Conservation (phyloP, 352 stramenopile species). For the Pythium biforme region DNA sequence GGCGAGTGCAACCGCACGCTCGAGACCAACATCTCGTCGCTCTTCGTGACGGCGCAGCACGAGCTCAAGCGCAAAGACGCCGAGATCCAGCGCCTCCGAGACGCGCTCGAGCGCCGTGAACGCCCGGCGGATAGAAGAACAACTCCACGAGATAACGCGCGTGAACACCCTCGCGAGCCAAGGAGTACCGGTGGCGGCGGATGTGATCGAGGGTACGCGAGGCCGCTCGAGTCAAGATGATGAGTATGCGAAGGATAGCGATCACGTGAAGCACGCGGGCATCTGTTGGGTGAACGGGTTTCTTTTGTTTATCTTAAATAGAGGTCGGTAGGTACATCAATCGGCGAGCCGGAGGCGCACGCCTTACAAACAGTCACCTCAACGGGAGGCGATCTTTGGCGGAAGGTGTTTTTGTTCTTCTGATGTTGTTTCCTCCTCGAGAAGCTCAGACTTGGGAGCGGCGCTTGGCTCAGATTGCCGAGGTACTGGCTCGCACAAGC, state of each 20-base stretch:
- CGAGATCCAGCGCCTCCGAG: conserved; percentile 68
- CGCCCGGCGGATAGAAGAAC: background rate
- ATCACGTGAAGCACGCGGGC: no score
- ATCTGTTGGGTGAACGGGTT: background rate
- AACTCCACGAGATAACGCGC: background rate
- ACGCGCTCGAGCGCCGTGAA: conserved; percentile 34
- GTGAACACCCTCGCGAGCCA: background rate
- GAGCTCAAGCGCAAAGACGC: conserved; percentile 79
- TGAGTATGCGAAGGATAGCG: no score
- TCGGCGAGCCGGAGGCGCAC: background rate
- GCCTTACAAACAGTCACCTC: conserved; percentile 1
- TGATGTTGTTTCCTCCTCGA: background rate
- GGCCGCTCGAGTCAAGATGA: background rate
- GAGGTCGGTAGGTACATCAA: conserved; percentile 23
- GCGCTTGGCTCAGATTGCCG: background rate
- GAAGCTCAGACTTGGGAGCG: no score
- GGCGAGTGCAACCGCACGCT: conserved; percentile 57
- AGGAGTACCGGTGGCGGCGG: background rate
- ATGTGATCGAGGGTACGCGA: background rate
- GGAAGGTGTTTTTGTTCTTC: background rate
- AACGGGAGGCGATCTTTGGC: background rate
- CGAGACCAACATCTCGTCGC: conserved; percentile 69
- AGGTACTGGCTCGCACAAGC: background rate
- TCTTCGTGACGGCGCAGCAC: conserved; percentile 73
- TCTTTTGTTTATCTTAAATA: conserved; percentile 31